Evolutionary conservation across 2,329 filamentous ascomycete genomes (phyloP).

Genomic region (Claviceps sp.): DNA sequence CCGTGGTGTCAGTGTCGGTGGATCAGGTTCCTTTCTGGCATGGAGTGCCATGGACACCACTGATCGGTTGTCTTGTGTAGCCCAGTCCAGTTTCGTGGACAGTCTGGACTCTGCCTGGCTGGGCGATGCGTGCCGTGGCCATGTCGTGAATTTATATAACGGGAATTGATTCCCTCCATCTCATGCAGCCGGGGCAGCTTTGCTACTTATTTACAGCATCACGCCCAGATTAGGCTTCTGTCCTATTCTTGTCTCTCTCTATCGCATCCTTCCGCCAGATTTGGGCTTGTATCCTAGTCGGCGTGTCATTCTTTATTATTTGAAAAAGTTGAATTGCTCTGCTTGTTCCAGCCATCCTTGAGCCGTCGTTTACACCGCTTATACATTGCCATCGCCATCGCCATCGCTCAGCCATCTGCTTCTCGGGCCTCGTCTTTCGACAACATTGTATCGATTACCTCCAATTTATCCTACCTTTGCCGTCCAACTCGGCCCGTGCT

Average conservation of each 20-base stretch:
- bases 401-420: not conserved
- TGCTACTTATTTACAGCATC: not conserved
- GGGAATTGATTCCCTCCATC: not conserved
- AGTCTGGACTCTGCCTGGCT: not conserved
- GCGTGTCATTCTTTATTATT: conserved; percentile 5
- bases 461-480: not conserved
- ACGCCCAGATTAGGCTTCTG: not conserved
- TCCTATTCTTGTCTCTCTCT: not conserved
- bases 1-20: not conserved
- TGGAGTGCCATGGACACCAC: too few relatives aligned
- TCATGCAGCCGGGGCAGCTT: not conserved
- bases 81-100: too few relatives aligned
- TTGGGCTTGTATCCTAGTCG: not conserved
- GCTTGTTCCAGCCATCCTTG: not conserved
- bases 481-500: too few relatives aligned
- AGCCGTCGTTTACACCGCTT: not conserved
- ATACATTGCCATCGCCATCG: not conserved
- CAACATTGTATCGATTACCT: not conserved
- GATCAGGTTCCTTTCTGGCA: not conserved
- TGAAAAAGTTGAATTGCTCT: not conserved
- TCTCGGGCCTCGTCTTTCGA: not conserved
- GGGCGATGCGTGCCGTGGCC: not conserved
- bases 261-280: conserved; percentile 1
- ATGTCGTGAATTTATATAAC: conserved; percentile 1
- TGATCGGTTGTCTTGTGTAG: too few relatives aligned